Conservation (phyloP, 768 basidiomycete genomes). For the Mycena leptocephala region DNA sequence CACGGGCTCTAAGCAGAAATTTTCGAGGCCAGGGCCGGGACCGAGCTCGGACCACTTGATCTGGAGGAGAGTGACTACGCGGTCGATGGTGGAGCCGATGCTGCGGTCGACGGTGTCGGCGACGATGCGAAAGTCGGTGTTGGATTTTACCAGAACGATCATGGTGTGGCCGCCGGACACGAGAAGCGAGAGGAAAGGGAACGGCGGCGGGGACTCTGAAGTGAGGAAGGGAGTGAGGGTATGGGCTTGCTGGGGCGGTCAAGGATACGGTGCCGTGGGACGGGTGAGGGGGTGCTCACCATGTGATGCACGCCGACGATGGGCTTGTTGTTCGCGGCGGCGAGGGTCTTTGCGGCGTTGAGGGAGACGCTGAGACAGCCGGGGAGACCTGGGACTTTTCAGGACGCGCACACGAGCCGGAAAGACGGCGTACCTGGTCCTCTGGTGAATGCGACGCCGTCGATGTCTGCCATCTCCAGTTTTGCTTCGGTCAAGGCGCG, state of each 20-base stretch:
- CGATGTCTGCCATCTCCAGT: conserved; percentile 73
- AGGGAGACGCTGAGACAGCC: conserved; percentile 87
- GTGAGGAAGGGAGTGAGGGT: conserved; percentile 88
- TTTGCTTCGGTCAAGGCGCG: conserved; percentile 79
- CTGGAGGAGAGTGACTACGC: conserved; percentile 79
- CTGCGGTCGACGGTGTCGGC: conserved; percentile 41
- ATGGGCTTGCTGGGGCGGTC: conserved; percentile 85
- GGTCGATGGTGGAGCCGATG: conserved; percentile 73
- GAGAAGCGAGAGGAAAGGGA: conserved; percentile 92
- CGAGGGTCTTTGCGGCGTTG: conserved; percentile 90
- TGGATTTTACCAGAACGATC: conserved; percentile 80
- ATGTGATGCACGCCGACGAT: conserved; percentile 96
- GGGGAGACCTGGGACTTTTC: conserved; percentile 71
- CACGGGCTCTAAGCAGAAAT: conserved; percentile 64
- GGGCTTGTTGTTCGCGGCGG: conserved; percentile 84
- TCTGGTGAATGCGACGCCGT: conserved; percentile 93
- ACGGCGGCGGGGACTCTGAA: conserved; percentile 64
- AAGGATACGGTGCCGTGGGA: background rate
- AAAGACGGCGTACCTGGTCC: conserved; percentile 73
- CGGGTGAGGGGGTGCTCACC: conserved; percentile 63
- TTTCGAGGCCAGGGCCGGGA: conserved; percentile 88
- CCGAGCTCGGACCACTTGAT: conserved; percentile 77
- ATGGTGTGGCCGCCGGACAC: conserved; percentile 97
- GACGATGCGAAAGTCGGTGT: conserved; percentile 74
- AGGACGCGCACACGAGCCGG: conserved; percentile 20